Percentiles rank a stretch among this genome's conserved stretches.
Conservation (phyloP, 208 protist species). For the Leishmania arabica region DNA sequence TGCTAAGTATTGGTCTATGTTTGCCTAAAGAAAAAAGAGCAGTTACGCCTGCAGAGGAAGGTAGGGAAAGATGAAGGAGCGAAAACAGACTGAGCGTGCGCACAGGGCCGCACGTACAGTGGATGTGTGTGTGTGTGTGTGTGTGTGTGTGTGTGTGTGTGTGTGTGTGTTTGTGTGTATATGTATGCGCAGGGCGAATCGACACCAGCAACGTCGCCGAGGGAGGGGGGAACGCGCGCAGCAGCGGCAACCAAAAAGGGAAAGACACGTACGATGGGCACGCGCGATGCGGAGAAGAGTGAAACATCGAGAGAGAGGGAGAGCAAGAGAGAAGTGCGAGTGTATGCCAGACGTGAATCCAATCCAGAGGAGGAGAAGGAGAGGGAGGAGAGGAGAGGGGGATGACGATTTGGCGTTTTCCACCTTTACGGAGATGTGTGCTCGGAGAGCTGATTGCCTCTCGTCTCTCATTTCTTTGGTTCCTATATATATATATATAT, state of each 20-base stretch:
- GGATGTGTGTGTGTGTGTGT: conserved; percentile 3
- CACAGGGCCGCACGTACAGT: not conserved
- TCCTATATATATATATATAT: not conserved
- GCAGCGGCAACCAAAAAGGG: not conserved
- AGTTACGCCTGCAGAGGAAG: not conserved
- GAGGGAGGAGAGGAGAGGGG: not conserved
- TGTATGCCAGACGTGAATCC: not conserved
- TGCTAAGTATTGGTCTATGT: not conserved
- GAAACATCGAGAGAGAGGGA: not conserved
- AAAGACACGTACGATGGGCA: not conserved
- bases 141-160: not conserved
- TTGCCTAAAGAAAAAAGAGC: not conserved
- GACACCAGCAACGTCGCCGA: not conserved
- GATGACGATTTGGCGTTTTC: not conserved
- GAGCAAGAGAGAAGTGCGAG: not conserved
- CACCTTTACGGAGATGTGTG: not conserved
- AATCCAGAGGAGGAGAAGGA: too few relatives aligned
- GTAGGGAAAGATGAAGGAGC: not conserved
- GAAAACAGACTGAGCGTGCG: not conserved
- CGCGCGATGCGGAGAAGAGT: conserved; percentile 5
- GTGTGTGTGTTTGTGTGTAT: not conserved
- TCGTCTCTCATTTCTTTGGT: not conserved
- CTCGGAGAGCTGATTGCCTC: not conserved
- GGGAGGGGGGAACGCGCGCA: not conserved
- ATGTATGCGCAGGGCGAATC: not conserved